phyloP scores from a whole-genome alignment of 192 early-diverging fungal species.

The Spinellus fusiger region DNA sequence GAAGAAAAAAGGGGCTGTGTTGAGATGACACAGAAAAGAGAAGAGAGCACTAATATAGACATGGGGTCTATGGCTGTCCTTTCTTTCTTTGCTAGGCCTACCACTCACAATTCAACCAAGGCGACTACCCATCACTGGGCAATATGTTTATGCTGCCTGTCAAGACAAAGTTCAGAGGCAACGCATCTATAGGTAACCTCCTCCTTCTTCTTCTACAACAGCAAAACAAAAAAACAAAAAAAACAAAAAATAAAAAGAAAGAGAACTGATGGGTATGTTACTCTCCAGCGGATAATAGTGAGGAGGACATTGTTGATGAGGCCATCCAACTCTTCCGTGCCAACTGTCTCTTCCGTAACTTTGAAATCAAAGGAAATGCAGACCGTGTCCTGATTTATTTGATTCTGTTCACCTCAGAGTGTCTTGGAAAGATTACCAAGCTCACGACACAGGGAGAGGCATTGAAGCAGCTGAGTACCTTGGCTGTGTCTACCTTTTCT shows the following conservation, averaged over 20 bases:
- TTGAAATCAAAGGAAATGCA: slow-evolving; percentile 93
- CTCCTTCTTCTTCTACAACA: not conserved
- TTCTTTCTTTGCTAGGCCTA: slow-evolving; percentile 56
- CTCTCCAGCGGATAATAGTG: slow-evolving; percentile 43
- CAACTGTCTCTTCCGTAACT: slow-evolving; percentile 98
- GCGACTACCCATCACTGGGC: slow-evolving; percentile 60
- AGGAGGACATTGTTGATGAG: slow-evolving; percentile 92
- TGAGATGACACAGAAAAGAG: no score
- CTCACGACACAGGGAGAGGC: slow-evolving; percentile 61
- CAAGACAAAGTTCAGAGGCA: slow-evolving; percentile 81
- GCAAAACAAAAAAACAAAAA: not conserved
- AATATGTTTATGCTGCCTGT: slow-evolving; percentile 87
- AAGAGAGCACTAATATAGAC: no score
- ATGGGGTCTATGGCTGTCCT: no score
- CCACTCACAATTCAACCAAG: slow-evolving; percentile 79
- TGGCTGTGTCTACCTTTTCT: slow-evolving; percentile 85
- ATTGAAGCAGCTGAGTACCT: slow-evolving; percentile 66
- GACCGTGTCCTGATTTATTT: slow-evolving; percentile 96
- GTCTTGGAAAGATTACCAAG: slow-evolving; percentile 59
- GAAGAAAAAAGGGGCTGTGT: no score
- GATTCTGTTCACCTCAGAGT: slow-evolving; percentile 87
- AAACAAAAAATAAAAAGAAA: not conserved
- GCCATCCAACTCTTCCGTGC: slow-evolving; percentile 91
- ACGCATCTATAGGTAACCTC: slow-evolving; percentile 52
- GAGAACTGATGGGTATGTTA: not conserved